A percentile compares a stretch with the other conserved stretches of the same genome.
Evolutionary conservation across 2,329 filamentous ascomycete genomes (phyloP).

Genomic region (Fusarium coicis): DNA sequence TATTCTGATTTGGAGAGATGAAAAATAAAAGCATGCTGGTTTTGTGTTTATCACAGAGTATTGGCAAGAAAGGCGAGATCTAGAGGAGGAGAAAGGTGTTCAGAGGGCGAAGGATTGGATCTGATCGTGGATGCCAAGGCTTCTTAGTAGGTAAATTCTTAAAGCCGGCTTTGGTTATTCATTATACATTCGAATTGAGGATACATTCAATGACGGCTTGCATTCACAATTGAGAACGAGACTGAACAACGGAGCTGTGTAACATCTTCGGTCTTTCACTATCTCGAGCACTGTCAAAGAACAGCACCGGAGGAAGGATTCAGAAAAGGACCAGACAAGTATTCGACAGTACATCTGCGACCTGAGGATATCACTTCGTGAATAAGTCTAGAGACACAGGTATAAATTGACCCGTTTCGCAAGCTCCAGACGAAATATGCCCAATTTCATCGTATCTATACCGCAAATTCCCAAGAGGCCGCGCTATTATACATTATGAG

Average conservation of each 20-base stretch:
- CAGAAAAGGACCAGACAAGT: neutral
- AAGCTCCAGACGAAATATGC: neutral
- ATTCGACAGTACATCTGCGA: neutral
- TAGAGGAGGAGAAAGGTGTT: neutral
- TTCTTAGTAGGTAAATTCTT: rapidly evolving
- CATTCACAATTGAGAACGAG: neutral
- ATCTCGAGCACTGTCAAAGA: neutral
- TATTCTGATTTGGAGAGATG: conserved; percentile 43
- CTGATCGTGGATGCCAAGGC: too few species aligned
- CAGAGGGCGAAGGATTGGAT: neutral
- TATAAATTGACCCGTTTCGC: neutral
- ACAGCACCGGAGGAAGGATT: neutral
- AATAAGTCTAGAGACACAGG: neutral
- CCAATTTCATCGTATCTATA: neutral
- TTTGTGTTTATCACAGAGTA: too few species aligned
- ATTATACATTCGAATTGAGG: neutral
- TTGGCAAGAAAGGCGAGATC: neutral
- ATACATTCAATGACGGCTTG: too few species aligned
- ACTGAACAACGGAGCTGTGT: neutral
- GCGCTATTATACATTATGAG: neutral
- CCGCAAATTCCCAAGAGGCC: too few species aligned
- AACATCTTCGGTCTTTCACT: neutral
- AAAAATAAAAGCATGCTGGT: neutral
- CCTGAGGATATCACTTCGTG: neutral
- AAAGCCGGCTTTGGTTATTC: neutral